A percentile compares a stretch with the other conserved stretches of the same genome.
Conservation (phyloP, 768 basidiomycete genomes). For the Hygrocybe coccinea region DNA sequence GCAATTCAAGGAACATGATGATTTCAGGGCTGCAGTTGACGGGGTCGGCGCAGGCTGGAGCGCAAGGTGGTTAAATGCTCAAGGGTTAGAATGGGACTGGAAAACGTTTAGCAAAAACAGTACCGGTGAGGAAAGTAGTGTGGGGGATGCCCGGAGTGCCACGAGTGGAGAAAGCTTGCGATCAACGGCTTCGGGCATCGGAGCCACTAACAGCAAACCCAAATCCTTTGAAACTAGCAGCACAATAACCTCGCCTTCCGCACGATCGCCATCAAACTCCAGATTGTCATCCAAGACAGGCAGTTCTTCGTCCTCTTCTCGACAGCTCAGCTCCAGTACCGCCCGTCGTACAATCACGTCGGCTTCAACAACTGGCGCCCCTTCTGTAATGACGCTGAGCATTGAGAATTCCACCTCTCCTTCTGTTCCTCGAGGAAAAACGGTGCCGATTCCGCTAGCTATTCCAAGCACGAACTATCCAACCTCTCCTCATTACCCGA, state of each 20-base stretch:
- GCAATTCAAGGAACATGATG: conserved; percentile 62
- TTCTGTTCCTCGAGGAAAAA: conserved; percentile 34
- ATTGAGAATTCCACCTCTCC: conserved; percentile 20
- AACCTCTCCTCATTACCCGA: conserved; percentile 38
- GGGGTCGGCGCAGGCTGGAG: conserved; percentile 65
- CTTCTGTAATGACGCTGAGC: neutral
- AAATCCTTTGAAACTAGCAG: conserved; percentile 21
- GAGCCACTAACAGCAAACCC: conserved; percentile 27
- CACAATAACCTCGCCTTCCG: conserved; percentile 10
- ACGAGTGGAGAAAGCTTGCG: conserved; percentile 48
- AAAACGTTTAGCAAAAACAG: conserved; percentile 48
- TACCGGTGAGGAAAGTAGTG: conserved; percentile 32
- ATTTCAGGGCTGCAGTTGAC: conserved; percentile 62
- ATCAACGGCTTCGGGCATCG: conserved; percentile 24
- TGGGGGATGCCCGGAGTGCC: conserved; percentile 44
- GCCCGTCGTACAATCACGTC: conserved; percentile 15
- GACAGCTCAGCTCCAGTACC: neutral
- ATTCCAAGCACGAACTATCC: conserved; percentile 29
- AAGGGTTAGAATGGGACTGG: conserved; percentile 65
- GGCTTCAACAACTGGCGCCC: conserved; percentile 13
- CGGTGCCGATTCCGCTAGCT: conserved; percentile 37
- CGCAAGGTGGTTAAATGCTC: conserved; percentile 49
- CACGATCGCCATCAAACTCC: neutral
- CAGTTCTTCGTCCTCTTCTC: neutral
- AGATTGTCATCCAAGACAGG: neutral